These are phyloP conservation scores for Fusarium sp. DNA, from an alignment of 2,329 filamentous ascomycete species.

Conservation along the genomic window DNA sequence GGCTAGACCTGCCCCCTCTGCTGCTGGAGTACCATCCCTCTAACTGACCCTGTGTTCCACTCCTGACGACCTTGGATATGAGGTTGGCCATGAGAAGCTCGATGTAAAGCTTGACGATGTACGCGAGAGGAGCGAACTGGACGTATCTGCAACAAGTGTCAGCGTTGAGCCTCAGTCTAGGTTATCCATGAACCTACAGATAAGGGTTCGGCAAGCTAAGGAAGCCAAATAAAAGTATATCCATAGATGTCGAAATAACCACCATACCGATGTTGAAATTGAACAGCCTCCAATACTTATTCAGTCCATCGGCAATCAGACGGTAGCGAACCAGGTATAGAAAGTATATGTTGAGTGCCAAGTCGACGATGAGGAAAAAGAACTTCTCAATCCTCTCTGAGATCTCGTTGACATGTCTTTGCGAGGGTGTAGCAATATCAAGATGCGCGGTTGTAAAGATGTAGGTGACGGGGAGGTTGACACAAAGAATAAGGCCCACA, in stretches of 20 bases:
- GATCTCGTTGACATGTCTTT: slow-evolving; percentile 33
- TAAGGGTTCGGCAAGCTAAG: slow-evolving; percentile 41
- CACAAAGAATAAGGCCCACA: slow-evolving; percentile 50
- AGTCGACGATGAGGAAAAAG: slow-evolving; percentile 64
- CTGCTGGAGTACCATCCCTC: slow-evolving; percentile 24
- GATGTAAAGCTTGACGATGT: slow-evolving; percentile 66
- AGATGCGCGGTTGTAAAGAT: slow-evolving; percentile 58
- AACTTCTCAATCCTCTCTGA: slow-evolving; percentile 56
- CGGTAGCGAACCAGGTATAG: slow-evolving; percentile 60
- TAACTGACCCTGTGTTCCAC: not conserved
- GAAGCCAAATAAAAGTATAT: slow-evolving; percentile 51
- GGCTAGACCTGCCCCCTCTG: slow-evolving; percentile 22
- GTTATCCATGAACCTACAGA: not conserved
- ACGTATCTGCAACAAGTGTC: slow-evolving; percentile 50
- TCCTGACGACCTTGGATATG: slow-evolving; percentile 57
- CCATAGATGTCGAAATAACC: slow-evolving; percentile 62
- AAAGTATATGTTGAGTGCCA: slow-evolving; percentile 64
- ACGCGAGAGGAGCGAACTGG: slow-evolving; percentile 65
- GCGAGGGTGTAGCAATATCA: slow-evolving; percentile 6
- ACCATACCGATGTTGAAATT: slow-evolving; percentile 64
- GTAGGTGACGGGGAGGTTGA: slow-evolving; percentile 57
- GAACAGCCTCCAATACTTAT: slow-evolving; percentile 64
- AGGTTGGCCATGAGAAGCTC: slow-evolving; percentile 67
- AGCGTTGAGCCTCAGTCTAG: not conserved
- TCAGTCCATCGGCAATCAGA: slow-evolving; percentile 61